Base-by-base conservation (phyloP, 495 filamentous ascomycete genomes). In the Viridothelium virens region DNA sequence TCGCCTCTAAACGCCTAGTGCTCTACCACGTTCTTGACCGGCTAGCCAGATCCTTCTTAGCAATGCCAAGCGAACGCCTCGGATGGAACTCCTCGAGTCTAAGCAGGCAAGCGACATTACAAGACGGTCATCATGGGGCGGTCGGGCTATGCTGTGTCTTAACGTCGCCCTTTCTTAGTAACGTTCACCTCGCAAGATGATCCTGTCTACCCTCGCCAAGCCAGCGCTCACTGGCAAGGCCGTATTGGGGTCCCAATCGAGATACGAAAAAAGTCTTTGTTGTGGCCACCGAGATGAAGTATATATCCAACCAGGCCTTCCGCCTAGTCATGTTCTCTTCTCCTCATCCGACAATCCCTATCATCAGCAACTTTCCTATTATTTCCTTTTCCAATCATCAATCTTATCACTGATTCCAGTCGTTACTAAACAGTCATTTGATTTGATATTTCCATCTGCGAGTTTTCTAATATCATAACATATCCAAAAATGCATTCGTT, bases 261-360 rank as follows among this genome's bases (percentile, higher is more conserved):
- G 18, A 59, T 59, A 59, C 53, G 53, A 59, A 34, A 14, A 6
- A 7, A 59, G 14, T 9, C 53, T 7, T 36, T 3, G 25, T 36
- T 14, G 53, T 10, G 25, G 31, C 53, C 25, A 33, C 5, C 36
- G 53, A 59, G 31, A 18, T 59, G 18, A 36, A 34, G 53, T 59
- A 59, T 59, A 59, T 59, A 59, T 59, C 53, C n/a, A 34, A 59
- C 53, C 3, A 5, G 18, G 10, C 53, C 7, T 36, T 59, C 53
- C 53, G 18, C 31, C 36, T 31, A 10, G 14, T 59, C 7, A 18
- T 36, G 10, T 14, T 14, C 18, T 59, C 36, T 36, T 36, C 18
- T 36, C 53, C 31, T 36, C 53, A 59, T 59, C 53, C 53, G 53
- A 59, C 53, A 9, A 59, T 59, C 53, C 31, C 53, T 36, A 59